Evolutionary conservation across 257 asterid genomes (phyloP), one percentile per base, ranked within the genome.

Genomic region (Perilla frutescens): DNA sequence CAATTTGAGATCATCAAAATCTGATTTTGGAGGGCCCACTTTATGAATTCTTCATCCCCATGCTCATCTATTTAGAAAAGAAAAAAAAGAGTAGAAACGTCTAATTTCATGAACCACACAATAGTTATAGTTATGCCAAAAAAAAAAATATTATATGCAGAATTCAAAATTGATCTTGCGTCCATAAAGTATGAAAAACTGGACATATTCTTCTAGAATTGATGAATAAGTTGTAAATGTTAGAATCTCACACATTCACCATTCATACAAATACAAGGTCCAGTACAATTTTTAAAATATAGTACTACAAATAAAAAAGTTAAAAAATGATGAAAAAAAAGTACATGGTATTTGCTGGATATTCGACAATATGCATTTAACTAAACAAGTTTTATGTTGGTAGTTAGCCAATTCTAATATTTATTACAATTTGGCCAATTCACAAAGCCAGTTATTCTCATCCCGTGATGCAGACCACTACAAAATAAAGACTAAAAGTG

Each of bases 11-110:
- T 36, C 62, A 67, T n/a, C 32, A 37, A 37, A 59, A 68, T 11
- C 14, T 68, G 62, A 14, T 68, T 6, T 10, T 15, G 0, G 29
- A 53, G 73, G 53, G 7, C 4, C 62, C 50, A 50, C 44, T 50
- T 14, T 13, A 20, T 43, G 37, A 50, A 49, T 32, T 50, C 34
- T 13, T 49, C 36, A 8, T 67, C 39, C 61, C 36, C 8, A 37
- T 50, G 61, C 72, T 58, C 71, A 67, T 67, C 44, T 50, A 32
- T 14, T 49, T 50, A 60, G 71, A 66, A 45, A 31, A 26, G n/a
- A 66, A 50, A 20, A 71, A 11, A 1, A 11, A 9, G 13, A 54
- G 4, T 41, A 43, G 14, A 3, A 58, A 57, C 58, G 4, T 71
- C 37, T 26, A 34, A 26, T 14, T 32, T 45, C 43, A 71, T 36